phyloP scores from a whole-genome alignment of 169 alveolate species.

The Perkinsus olseni region DNA sequence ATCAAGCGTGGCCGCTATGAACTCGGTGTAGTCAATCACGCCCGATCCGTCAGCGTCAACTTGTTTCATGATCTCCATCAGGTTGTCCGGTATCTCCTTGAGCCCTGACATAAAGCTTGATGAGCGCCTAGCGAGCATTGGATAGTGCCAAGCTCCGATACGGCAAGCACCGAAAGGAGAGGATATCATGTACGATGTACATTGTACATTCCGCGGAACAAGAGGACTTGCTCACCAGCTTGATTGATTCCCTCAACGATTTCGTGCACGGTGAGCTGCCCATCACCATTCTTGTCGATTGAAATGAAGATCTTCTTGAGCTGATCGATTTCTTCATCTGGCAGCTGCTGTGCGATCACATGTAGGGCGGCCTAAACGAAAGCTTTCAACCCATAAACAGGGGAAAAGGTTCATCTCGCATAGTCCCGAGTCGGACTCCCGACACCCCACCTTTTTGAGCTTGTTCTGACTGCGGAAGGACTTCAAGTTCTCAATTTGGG shows the following conservation, averaged over 20 bases:
- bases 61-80: slow-evolving; percentile 42
- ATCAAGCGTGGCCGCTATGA: slow-evolving; percentile 58
- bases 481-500: neutral
- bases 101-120: no score
- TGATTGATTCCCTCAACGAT: neutral
- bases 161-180: no score
- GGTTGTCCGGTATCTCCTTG: slow-evolving; percentile 31
- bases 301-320: slow-evolving; percentile 68
- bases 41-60: slow-evolving; percentile 69
- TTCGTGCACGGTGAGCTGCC: slow-evolving; percentile 43
- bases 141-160: no score
- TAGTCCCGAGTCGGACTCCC: neutral
- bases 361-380: slow-evolving; percentile 66
- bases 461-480: neutral
- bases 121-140: no score
- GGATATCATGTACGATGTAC: no score
- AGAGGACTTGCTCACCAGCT: neutral
- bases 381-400: neutral
- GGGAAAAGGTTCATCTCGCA: neutral
- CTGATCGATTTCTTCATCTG: slow-evolving; percentile 70
- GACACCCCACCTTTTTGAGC: neutral
- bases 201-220: neutral
- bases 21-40: slow-evolving; percentile 63
- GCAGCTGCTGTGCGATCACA: slow-evolving; percentile 74
- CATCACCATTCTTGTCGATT: slow-evolving; percentile 81